phyloP scores from a whole-genome alignment of 805 yeast species.

The Candida ipomoeae region DNA sequence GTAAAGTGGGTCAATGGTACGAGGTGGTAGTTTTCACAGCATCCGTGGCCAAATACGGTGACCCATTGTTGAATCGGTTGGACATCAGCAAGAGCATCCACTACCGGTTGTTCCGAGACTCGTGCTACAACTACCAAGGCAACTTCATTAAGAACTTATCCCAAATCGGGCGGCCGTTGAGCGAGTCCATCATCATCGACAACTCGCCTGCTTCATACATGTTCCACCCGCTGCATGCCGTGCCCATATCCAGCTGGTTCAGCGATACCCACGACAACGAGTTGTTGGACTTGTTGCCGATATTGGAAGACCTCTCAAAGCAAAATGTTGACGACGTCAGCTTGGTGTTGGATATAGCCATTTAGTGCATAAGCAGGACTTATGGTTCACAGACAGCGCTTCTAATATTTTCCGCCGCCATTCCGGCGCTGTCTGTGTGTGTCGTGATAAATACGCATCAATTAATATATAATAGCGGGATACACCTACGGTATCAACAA shows the following conservation, averaged over 20 bases:
- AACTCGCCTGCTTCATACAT: slow-evolving; percentile 98
- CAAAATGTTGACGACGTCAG: slow-evolving; percentile 78
- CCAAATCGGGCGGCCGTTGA: slow-evolving; percentile 88
- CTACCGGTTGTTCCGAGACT: slow-evolving; percentile 90
- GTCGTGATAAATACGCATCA: slow-evolving; percentile 2
- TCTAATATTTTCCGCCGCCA: not conserved
- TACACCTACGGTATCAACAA: too few relatives aligned
- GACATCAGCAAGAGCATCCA: slow-evolving; percentile 75
- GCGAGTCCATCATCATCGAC: slow-evolving; percentile 84
- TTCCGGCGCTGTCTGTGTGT: not conserved
- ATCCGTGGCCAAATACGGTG: slow-evolving; percentile 91
- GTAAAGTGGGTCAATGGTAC: slow-evolving; percentile 74
- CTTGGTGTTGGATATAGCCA: slow-evolving; percentile 73
- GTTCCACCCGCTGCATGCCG: slow-evolving; percentile 96
- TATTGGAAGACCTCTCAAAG: slow-evolving; percentile 77
- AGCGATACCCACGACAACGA: slow-evolving; percentile 97
- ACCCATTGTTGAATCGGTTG: slow-evolving; percentile 85
- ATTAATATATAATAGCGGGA: not conserved
- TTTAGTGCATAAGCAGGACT: slow-evolving; percentile 27
- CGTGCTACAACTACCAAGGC: slow-evolving; percentile 91
- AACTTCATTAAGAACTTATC: slow-evolving; percentile 91
- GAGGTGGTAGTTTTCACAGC: slow-evolving; percentile 98
- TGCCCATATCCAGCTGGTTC: slow-evolving; percentile 97
- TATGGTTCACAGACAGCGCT: slow-evolving; percentile 10
- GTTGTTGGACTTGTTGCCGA: slow-evolving; percentile 83